These are phyloP conservation scores for Allium sativum DNA, from an alignment of 106 monocot genomes.

Conservation along the genomic window DNA sequence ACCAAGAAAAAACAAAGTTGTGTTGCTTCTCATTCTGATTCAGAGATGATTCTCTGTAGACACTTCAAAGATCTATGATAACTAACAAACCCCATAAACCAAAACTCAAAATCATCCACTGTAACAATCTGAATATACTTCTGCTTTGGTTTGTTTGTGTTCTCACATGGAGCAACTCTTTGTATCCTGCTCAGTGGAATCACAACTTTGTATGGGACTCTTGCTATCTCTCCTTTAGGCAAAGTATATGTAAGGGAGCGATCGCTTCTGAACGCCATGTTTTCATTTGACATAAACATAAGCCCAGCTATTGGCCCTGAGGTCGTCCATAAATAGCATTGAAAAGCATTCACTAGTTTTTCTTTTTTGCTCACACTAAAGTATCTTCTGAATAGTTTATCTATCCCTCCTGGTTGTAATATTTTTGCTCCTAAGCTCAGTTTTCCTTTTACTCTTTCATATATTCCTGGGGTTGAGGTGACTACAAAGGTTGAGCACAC, in stretches of 20 bases:
- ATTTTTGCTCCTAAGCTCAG: too few relatives aligned
- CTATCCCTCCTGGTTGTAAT: slow-evolving; percentile 10
- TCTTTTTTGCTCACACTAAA: slow-evolving; percentile 22
- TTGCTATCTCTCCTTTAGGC: slow-evolving; percentile 14
- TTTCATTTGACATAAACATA: slow-evolving; percentile 25
- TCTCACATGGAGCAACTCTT: slow-evolving; percentile 29
- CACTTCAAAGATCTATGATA: too few relatives aligned
- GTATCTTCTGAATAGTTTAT: slow-evolving; percentile 17
- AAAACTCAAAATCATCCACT: neutral
- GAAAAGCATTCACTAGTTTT: slow-evolving; percentile 29
- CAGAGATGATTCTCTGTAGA: too few relatives aligned
- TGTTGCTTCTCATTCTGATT: too few relatives aligned
- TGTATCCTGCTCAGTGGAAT: slow-evolving; percentile 11
- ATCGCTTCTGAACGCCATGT: slow-evolving; percentile 22
- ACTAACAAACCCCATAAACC: too few relatives aligned
- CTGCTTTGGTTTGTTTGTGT: slow-evolving; percentile 29
- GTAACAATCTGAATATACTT: slow-evolving; percentile 63
- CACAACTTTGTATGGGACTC: slow-evolving; percentile 21
- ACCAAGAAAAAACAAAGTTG: too few relatives aligned
- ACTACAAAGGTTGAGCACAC: slow-evolving; percentile 1
- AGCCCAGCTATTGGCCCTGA: slow-evolving; percentile 30
- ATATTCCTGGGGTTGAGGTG: slow-evolving; percentile 11
- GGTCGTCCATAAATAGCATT: slow-evolving; percentile 27
- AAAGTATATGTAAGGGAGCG: slow-evolving; percentile 12
- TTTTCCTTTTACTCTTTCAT: neutral